Evolutionary conservation across 2,329 filamentous ascomycete genomes (phyloP), one percentile per base, ranked within the genome.

Genomic region (Xylariaceae sp.): DNA sequence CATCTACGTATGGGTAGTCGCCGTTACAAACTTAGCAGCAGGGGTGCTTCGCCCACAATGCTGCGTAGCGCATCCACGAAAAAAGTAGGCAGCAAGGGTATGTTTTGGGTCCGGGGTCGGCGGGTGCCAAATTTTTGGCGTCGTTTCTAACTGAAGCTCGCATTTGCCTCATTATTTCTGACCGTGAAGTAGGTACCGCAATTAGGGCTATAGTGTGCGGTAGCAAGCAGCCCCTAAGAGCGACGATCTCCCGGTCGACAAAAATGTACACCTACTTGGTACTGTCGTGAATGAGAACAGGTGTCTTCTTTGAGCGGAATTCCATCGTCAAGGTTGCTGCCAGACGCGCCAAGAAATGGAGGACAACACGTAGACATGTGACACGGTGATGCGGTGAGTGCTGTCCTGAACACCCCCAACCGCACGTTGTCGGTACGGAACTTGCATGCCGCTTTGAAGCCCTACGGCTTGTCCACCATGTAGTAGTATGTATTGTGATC

Each of bases 1-100:
- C 37, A 42, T 13, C 37, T 42, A 42, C 37, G 13, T 42, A 42
- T 42, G 37, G 37, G 13, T 42, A 55, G 61, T 63, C 61, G 56
- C 53, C 59, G 53, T 56, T 59, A 55, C 58, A 63, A 18, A 44
- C 55, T 57, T 61, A 53, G 58, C 60, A 23, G 58, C 61, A 61
- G 58, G 61, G 61, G 56, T 57, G 35, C 48, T 55, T 56, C 51
- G 34, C 55, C 37, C 54, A 18, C 17, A 37, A 30, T 30, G 23
- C 23, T 30, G 18, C n/a, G 23, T 34, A n/a, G 49, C 30, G 42
- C 13, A 45, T n/a, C 42, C 10, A 13, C 9, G 23, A 30, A 30
- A 30, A 30, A 30, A 30, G 5, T 5, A 30, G 23, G 23, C 23
- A 30, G 23, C 23, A 30, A 30, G 23, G 23, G 23, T 30, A 4